A percentile compares a stretch with the other conserved stretches of the same genome.
phyloP scores from a whole-genome alignment of 208 protist species.

The Dictyostelium gargantuum region DNA sequence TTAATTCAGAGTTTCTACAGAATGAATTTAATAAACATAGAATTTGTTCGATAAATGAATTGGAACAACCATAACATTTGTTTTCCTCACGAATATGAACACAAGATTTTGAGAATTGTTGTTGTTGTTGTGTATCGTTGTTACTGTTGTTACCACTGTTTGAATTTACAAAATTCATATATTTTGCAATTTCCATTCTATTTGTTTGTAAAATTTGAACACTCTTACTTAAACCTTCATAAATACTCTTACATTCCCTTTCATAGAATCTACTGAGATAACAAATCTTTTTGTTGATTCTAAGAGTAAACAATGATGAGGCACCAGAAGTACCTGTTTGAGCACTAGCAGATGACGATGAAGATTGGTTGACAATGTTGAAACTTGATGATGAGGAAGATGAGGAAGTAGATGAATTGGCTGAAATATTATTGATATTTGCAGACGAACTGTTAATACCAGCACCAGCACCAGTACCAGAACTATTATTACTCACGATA shows the following conservation, averaged over 20 bases:
- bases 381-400: background rate
- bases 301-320: background rate
- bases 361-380: background rate
- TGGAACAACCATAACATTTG: constrained; percentile 50
- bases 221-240: constrained; percentile 72
- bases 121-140: background rate
- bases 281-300: constrained; percentile 65
- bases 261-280: constrained; percentile 69
- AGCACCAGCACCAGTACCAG: background rate
- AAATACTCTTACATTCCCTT: constrained; percentile 69
- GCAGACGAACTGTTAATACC: background rate
- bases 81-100: background rate
- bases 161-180: background rate
- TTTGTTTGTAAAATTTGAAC: constrained; percentile 74
- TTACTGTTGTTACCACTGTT: no score
- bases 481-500: no score
- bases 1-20: background rate
- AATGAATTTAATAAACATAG: background rate
- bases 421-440: background rate
- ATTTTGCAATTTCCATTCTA: constrained; percentile 65
- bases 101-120: background rate
- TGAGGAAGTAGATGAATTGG: background rate
- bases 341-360: no score
- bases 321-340: background rate
- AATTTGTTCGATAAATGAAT: background rate